Base-by-base conservation (phyloP, 805 yeast species). In the Zygosaccharomyces gambellarensis region DNA sequence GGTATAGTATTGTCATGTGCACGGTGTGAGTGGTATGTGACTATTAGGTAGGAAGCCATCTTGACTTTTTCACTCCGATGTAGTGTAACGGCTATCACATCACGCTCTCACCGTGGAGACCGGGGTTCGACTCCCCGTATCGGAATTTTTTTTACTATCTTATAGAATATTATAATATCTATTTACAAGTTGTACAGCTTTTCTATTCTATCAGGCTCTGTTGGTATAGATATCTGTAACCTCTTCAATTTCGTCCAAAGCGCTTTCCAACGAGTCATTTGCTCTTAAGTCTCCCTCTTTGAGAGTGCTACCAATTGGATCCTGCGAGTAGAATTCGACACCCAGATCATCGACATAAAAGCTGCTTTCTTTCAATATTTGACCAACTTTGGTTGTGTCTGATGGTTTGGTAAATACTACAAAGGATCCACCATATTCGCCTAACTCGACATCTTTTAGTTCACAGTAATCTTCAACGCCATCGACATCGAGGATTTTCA, bases 381-480 rank as follows among this genome's bases (percentile, higher is more conserved):
- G 76, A 5, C 92, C 84, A 5, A 88, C 76, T 29, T 68, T 69
- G 44, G 83, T 81, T 19, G 89, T 75, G 10, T 80, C 84, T 12
- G 74, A 62, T 0, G 90, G 82, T 36, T 80, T 90, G 0, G 92
- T 83, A 32, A 78, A 67, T 1, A 89, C 67, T 50, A 79, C 79
- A 49, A 74, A 46, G 43, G 56, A 43, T 47, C 57, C 51, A 9
- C 52, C 58, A 9, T 61, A 44, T 54, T 60, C 47, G 19, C 45
- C 48, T 28, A 48, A 45, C n/a, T 47, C 49, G 6, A 48, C 50
- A 5, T 68, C 59, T 28, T 63, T 71, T 39, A 71, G 68, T 47
- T 78, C 83, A 52, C 80, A 87, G 5, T 87, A 81, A 59, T 90
- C 96, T 50, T 85, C 89, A 19, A 87, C 87, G 0, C 94, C 94